Percentiles rank a stretch among this genome's conserved stretches.
These are phyloP conservation scores for Trichosporon faecale DNA, from an alignment of 1,284 basidiomycete genomes.

Conservation along the genomic window DNA sequence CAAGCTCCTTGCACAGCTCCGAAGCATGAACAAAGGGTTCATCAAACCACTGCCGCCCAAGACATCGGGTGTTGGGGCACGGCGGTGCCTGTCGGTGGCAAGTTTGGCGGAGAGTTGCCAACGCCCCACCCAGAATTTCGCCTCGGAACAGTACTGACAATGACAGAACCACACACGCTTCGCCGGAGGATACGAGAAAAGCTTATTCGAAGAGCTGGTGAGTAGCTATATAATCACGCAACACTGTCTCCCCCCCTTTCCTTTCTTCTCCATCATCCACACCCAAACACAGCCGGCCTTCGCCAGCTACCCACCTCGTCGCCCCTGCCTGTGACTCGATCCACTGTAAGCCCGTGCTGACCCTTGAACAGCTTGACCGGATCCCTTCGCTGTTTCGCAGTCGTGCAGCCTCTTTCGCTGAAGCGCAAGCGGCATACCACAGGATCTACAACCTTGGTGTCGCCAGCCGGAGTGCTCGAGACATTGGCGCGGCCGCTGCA, in stretches of 20 bases:
- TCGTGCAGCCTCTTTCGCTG: not conserved
- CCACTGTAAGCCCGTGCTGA: not conserved
- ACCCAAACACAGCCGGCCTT: too few relatives aligned
- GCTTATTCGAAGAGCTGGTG: not conserved
- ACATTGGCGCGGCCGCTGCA: not conserved
- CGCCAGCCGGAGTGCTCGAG: not conserved
- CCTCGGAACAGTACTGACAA: not conserved
- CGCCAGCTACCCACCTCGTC: not conserved
- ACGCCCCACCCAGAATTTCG: not conserved
- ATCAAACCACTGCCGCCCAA: not conserved
- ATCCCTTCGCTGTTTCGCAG: not conserved
- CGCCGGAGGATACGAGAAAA: not conserved
- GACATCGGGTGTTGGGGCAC: not conserved
- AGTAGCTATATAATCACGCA: not conserved
- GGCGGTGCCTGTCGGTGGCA: not conserved
- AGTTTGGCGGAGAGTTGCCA: not conserved
- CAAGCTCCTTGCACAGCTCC: not conserved
- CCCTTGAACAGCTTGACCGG: not conserved
- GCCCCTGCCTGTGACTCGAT: not conserved
- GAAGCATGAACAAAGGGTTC: not conserved
- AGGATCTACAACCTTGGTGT: not conserved
- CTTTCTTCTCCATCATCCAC: not conserved
- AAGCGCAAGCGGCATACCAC: not conserved
- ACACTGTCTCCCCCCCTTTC: not conserved
- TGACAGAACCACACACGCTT: not conserved